These are phyloP conservation scores for Podila horticola DNA, from an alignment of 192 early-diverging fungal genomes.

Conservation along the genomic window DNA sequence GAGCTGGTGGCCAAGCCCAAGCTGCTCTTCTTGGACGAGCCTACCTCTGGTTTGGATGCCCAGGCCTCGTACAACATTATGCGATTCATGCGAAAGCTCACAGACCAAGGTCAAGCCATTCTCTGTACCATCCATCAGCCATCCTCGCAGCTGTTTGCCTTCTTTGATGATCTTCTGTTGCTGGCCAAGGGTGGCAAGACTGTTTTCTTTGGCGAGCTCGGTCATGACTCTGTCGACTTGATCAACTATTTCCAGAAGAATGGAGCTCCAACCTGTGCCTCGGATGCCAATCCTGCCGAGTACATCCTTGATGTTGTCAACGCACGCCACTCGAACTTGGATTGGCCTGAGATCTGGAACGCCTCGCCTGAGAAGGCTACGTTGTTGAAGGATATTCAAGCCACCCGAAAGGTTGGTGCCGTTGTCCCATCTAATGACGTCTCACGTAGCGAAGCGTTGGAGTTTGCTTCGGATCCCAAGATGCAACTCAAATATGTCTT, in stretches of 20 bases:
- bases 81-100: slow-evolving; percentile 74
- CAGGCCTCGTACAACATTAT: slow-evolving; percentile 84
- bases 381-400: slow-evolving; percentile 62
- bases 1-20: slow-evolving; percentile 86
- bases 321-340: slow-evolving; percentile 63
- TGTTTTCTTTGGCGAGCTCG: slow-evolving; percentile 87
- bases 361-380: slow-evolving; percentile 59
- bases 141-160: slow-evolving; percentile 81
- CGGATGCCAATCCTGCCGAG: slow-evolving; percentile 84
- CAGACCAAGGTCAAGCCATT: slow-evolving; percentile 74
- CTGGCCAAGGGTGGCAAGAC: slow-evolving; percentile 83
- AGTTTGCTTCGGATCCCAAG: slow-evolving; percentile 56
- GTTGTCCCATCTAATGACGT: not conserved
- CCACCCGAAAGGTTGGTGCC: slow-evolving; percentile 49
- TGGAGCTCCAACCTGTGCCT: slow-evolving; percentile 72
- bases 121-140: slow-evolving; percentile 92
- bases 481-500: slow-evolving; percentile 71
- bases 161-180: slow-evolving; percentile 86
- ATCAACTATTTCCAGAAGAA: slow-evolving; percentile 80
- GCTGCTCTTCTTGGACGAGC: slow-evolving; percentile 90
- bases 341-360: slow-evolving; percentile 84
- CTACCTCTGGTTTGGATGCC: slow-evolving; percentile 86
- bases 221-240: slow-evolving; percentile 70
- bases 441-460: slow-evolving; percentile 42
- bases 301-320: slow-evolving; percentile 89